Conservation (phyloP, 2,329 filamentous ascomycete genomes). For the Chaetomiaceae sp. region DNA sequence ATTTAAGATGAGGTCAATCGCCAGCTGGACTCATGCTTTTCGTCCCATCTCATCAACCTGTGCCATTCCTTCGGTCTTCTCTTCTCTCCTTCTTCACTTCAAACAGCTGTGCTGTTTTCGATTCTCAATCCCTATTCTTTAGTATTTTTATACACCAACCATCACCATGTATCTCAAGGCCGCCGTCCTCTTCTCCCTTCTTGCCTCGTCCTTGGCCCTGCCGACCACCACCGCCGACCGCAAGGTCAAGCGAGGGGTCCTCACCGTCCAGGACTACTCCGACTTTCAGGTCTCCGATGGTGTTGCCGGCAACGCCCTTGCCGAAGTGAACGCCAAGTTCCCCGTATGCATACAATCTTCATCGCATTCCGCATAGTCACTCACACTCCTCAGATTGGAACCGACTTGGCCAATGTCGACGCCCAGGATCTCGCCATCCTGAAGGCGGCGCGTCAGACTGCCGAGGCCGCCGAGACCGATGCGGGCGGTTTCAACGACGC, state of each 20-base stretch:
- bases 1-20: neutral
- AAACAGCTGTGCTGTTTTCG: conserved; percentile 1
- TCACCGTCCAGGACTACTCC: conserved; percentile 31
- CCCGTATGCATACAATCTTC: conserved; percentile 36
- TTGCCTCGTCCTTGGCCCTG: conserved; percentile 33
- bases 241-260: conserved; percentile 29
- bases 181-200: conserved; percentile 35
- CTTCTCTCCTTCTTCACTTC: conserved; percentile 3
- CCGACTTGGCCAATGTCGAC: conserved; percentile 38
- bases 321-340: conserved; percentile 51
- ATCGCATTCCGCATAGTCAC: neutral
- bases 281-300: conserved; percentile 49
- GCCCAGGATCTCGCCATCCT: conserved; percentile 47
- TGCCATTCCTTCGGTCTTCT: conserved; percentile 4
- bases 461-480: conserved; percentile 50
- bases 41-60: neutral
- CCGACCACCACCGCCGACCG: conserved; percentile 23
- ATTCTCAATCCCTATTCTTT: neutral
- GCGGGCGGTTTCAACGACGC: conserved; percentile 51
- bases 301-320: conserved; percentile 48
- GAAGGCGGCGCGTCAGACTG: conserved; percentile 43
- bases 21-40: neutral
- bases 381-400: conserved; percentile 34
- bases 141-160: neutral
- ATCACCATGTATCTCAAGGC: conserved; percentile 38